Conservation (phyloP, 1,284 basidiomycete species). For the Golubevia pallescens region DNA sequence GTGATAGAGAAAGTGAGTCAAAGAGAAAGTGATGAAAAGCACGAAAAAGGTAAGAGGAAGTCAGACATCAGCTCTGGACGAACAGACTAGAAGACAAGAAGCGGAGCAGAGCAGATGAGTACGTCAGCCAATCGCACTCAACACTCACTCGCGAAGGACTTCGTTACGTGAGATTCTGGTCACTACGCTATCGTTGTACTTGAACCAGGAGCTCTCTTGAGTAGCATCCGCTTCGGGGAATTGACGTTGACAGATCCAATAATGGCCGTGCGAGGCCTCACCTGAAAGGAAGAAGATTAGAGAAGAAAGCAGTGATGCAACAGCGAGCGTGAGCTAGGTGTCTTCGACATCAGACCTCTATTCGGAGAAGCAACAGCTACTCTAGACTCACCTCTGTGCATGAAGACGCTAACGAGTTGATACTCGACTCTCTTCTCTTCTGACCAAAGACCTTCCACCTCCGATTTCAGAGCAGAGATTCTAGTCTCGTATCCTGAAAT, state of each 20-base stretch:
- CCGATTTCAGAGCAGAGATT: slow-evolving; percentile 19
- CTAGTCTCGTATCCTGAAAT: no score
- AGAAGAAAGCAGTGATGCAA: background rate
- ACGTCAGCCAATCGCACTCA: no score
- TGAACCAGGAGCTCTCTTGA: slow-evolving; percentile 35
- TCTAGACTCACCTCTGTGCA: slow-evolving; percentile 36
- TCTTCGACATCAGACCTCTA: background rate
- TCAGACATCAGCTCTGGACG: no score
- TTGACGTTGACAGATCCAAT: slow-evolving; percentile 51
- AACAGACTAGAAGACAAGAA: background rate
- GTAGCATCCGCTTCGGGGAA: slow-evolving; percentile 5
- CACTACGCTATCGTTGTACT: slow-evolving; percentile 52
- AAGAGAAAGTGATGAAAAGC: background rate
- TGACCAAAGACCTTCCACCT: slow-evolving; percentile 39
- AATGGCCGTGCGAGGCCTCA: slow-evolving; percentile 60
- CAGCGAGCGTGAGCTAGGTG: background rate
- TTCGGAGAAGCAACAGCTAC: background rate
- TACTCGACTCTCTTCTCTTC: slow-evolving; percentile 36
- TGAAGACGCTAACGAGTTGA: slow-evolving; percentile 48
- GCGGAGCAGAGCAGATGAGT: no score
- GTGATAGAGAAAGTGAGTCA: background rate
- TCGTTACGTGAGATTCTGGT: slow-evolving; percentile 21
- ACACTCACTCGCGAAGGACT: slow-evolving; percentile 37
- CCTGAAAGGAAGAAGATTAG: slow-evolving; percentile 12
- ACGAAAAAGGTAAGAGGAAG: background rate